Evolutionary conservation across 495 filamentous ascomycete genomes (phyloP).

Genomic region (Xylaria bambusicola): DNA sequence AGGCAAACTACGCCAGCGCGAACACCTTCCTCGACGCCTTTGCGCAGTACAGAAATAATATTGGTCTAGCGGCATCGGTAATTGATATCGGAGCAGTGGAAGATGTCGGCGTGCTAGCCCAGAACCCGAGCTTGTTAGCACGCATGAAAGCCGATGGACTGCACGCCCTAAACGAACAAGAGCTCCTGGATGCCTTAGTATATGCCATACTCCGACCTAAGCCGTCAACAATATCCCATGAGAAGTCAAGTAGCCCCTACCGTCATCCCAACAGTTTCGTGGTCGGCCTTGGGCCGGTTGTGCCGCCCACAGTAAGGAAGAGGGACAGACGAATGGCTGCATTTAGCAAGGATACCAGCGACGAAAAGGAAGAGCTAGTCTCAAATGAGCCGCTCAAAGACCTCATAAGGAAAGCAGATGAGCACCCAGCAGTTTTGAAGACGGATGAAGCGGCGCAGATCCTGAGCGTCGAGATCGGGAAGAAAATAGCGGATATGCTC

Average conservation of each 20-base stretch:
- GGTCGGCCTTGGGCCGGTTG: not conserved
- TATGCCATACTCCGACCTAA: not conserved
- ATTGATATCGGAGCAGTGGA: constrained; percentile 43
- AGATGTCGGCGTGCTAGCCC: constrained; percentile 27
- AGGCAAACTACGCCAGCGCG: constrained; percentile 44
- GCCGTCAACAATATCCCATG: not conserved
- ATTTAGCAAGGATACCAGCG: not conserved
- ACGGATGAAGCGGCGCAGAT: constrained; percentile 24
- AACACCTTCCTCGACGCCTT: constrained; percentile 46
- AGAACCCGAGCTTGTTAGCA: not conserved
- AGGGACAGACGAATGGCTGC: not conserved
- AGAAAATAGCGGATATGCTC: not conserved
- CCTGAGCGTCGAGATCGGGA: constrained; percentile 26
- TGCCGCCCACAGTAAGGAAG: constrained; percentile 2
- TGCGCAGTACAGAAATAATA: constrained; percentile 32
- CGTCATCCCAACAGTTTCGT: not conserved
- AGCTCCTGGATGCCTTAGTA: constrained; percentile 13
- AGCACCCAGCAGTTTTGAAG: not conserved
- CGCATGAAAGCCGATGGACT: not conserved
- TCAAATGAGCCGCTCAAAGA: constrained; percentile 5
- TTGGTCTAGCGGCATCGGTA: constrained; percentile 34
- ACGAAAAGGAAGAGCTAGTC: not conserved
- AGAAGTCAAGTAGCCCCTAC: not conserved
- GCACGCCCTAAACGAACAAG: not conserved
- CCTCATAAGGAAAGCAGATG: not conserved